Conservation (phyloP, 2,329 filamentous ascomycete genomes). For the Apiospora kogelbergensis region DNA sequence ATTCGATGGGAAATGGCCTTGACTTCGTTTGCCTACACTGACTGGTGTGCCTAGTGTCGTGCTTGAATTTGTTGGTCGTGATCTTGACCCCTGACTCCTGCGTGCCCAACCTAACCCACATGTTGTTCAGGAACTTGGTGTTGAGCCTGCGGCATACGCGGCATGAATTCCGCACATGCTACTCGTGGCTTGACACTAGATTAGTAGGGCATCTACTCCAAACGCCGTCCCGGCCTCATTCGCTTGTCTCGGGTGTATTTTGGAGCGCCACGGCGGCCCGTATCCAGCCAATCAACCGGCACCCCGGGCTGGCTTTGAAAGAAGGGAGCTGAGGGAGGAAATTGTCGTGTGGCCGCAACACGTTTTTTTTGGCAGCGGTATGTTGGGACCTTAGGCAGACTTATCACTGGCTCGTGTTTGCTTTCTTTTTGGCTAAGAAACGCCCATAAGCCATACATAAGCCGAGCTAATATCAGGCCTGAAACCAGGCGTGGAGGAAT, state of each 20-base stretch:
- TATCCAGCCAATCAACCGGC: not conserved
- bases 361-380: not conserved
- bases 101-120: too few species aligned
- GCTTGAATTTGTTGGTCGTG: too few species aligned
- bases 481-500: not conserved
- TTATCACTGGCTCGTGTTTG: not conserved
- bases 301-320: not conserved
- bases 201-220: not conserved
- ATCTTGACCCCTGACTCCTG: too few species aligned
- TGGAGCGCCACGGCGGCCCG: slow-evolving; percentile 1
- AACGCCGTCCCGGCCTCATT: not conserved
- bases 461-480: not conserved
- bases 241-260: not conserved
- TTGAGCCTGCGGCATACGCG: not conserved
- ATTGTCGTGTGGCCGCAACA: not conserved
- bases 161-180: not conserved
- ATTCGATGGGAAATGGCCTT: not conserved
- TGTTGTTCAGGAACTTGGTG: not conserved
- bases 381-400: not conserved
- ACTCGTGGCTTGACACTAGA: not conserved
- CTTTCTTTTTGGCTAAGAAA: not conserved
- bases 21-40: not conserved
- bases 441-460: not conserved
- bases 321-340: not conserved
- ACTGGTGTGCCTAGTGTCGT: too few species aligned